Evolutionary conservation across 1,284 basidiomycete genomes (phyloP).

Genomic region (Pseudozyma tsukubaensis): DNA sequence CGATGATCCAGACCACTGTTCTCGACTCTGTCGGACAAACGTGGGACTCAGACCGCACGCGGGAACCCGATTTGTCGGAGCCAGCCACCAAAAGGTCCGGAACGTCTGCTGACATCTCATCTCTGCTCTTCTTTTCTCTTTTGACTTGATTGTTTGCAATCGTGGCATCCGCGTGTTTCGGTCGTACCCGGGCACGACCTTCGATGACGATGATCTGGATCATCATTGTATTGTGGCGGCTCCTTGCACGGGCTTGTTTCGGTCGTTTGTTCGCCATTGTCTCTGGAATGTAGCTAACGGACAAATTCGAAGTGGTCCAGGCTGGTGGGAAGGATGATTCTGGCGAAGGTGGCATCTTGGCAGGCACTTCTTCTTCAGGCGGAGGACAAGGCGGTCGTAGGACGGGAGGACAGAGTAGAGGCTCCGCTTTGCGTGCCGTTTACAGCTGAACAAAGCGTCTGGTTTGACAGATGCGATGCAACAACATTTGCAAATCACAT

Average conservation of each 20-base stretch:
- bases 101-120: not conserved
- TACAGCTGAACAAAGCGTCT: conserved; percentile 21
- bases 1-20: not conserved
- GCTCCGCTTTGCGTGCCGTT: conserved; percentile 25
- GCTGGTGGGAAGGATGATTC: conserved; percentile 21
- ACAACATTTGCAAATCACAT: too few species aligned
- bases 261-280: not conserved
- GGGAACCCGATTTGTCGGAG: too few species aligned
- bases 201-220: too few species aligned
- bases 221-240: too few species aligned
- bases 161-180: too few species aligned
- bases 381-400: conserved; percentile 13
- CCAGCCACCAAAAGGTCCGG: too few species aligned
- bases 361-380: not conserved
- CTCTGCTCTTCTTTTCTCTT: not conserved
- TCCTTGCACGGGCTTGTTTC: conserved; percentile 1
- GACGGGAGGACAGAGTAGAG: conserved; percentile 5
- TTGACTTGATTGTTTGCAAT: too few species aligned
- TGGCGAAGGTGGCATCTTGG: conserved; percentile 17
- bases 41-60: too few species aligned
- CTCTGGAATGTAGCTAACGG: conserved; percentile 47
- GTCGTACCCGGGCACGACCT: too few species aligned
- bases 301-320: conserved; percentile 61
- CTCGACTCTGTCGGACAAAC: too few species aligned
- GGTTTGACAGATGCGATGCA: not conserved